Percentiles rank a stretch among this genome's conserved stretches.
These are phyloP conservation scores for Clavispora vitiphila DNA, from an alignment of 805 yeast species.

Conservation along the genomic window DNA sequence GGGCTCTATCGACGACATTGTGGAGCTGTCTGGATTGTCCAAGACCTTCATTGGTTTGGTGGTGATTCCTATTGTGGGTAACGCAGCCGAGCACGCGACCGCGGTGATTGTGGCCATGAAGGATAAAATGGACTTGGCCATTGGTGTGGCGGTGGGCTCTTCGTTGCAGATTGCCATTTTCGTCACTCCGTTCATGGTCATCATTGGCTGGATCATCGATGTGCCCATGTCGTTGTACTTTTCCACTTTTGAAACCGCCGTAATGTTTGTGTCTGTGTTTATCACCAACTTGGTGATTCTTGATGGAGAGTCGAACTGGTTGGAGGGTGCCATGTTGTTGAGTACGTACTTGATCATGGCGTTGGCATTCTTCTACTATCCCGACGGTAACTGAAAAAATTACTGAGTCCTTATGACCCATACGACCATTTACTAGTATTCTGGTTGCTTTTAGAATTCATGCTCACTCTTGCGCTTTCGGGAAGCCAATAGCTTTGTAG, in stretches of 20 bases:
- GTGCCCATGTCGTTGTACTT: constrained; percentile 92
- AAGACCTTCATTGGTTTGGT: constrained; percentile 94
- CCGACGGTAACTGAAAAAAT: constrained; percentile 38
- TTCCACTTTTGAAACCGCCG: constrained; percentile 90
- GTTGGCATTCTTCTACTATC: constrained; percentile 84
- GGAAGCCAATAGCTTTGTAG: too few species aligned
- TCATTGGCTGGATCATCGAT: constrained; percentile 87
- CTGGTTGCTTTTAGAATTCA: too few species aligned
- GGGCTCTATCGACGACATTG: constrained; percentile 87
- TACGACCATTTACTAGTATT: too few species aligned
- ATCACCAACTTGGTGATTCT: constrained; percentile 80
- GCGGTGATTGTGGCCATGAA: constrained; percentile 92
- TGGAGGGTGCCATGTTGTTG: constrained; percentile 90
- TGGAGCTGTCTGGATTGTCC: constrained; percentile 76
- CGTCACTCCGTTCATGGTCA: constrained; percentile 92
- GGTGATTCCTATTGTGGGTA: constrained; percentile 94
- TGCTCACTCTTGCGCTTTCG: too few species aligned
- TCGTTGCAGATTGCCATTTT: constrained; percentile 93
- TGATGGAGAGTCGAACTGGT: constrained; percentile 96
- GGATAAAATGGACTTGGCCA: constrained; percentile 95
- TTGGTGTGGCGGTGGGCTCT: constrained; percentile 95
- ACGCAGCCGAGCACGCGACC: constrained; percentile 98
- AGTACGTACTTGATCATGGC: constrained; percentile 85
- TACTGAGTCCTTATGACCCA: neutral
- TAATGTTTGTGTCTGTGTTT: constrained; percentile 83